Evolutionary conservation across 2,329 filamentous ascomycete species (phyloP), one percentile per base, ranked within the genome.

Genomic region (Calonectria hawksworthii): DNA sequence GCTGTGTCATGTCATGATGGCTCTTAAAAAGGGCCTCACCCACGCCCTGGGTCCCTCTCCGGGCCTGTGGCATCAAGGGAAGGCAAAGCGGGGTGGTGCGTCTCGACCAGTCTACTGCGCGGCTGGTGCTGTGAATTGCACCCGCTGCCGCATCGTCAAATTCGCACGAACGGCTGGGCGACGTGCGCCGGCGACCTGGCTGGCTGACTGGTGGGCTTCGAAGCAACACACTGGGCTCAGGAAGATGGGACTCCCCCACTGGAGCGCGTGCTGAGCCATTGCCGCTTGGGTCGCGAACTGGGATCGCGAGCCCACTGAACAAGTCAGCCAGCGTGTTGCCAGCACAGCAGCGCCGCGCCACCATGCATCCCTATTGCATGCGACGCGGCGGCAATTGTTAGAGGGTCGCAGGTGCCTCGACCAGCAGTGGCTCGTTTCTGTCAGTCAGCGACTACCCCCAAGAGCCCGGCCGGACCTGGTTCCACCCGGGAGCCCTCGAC

Each of bases 291-390:
- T 74, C 68, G 59, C 59, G 65, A 76, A 74, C 68, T 68, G 51
- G 73, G 74, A 70, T 72, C 30, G 59, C 69, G 64, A 74, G 70
- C 66, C 74, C 73, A 61, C 44, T 64, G 65, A 73, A 71, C 63
- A 77, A 75, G 76, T 77, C 73, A 76, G 70, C 67, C 72, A 77
- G 70, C 71, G 76, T 76, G 66, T 71, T 75, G 76, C 73, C 77
- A 77, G 59, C 71, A 76, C 74, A 78, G 74, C 70, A 72, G 41
- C 69, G 65, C 73, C 73, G 66, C 65, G 67, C 68, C 68, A 59
- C 70, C 38, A 74, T 74, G 68, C 73, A 66, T 70, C 52, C 68
- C 26, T 61, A 21, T 69, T 68, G 68, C 61, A 73, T 77, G 68
- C 72, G 65, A 74, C 69, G 67, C 52, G 63, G 67, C 77, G 74